Conservation (phyloP, 768 basidiomycete genomes). For the Ramaria rubella region DNA sequence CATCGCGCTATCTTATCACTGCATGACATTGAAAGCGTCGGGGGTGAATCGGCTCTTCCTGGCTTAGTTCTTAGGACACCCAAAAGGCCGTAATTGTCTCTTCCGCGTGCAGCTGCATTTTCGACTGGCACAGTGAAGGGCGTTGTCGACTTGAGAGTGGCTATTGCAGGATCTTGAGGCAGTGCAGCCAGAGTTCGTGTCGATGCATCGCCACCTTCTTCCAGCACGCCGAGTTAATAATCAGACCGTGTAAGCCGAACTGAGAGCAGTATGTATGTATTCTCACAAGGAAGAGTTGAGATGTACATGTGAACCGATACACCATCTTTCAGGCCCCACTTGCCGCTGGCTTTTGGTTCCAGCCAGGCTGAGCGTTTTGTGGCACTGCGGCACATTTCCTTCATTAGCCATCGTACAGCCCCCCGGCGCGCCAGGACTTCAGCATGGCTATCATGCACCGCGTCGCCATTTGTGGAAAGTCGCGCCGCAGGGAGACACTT, state of each 20-base stretch:
- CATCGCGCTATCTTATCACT: conserved; percentile 92
- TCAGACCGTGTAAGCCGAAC: neutral
- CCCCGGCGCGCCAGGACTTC: conserved; percentile 85
- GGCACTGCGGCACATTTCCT: conserved; percentile 47
- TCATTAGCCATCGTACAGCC: conserved; percentile 70
- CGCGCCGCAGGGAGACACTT: conserved; percentile 70
- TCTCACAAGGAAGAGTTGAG: conserved; percentile 57
- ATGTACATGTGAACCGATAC: conserved; percentile 66
- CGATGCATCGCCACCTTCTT: conserved; percentile 82
- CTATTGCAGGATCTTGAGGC: conserved; percentile 66
- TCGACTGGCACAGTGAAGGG: conserved; percentile 21
- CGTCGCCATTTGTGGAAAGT: conserved; percentile 65
- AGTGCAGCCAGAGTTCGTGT: conserved; percentile 65
- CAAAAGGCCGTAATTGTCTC: conserved; percentile 68
- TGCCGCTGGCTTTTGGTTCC: conserved; percentile 22
- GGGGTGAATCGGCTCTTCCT: conserved; percentile 82
- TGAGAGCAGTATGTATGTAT: conserved; percentile 22
- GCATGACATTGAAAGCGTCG: conserved; percentile 83
- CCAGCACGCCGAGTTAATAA: neutral
- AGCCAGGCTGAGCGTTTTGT: conserved; percentile 41
- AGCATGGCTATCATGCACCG: conserved; percentile 85
- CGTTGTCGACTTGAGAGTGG: conserved; percentile 47
- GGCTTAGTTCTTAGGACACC: conserved; percentile 90
- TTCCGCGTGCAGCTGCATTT: conserved; percentile 54
- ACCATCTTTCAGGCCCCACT: conserved; percentile 39